These are phyloP conservation scores for Zygosaccharomyces sapae DNA, from an alignment of 1,139 yeast genomes.

Conservation along the genomic window DNA sequence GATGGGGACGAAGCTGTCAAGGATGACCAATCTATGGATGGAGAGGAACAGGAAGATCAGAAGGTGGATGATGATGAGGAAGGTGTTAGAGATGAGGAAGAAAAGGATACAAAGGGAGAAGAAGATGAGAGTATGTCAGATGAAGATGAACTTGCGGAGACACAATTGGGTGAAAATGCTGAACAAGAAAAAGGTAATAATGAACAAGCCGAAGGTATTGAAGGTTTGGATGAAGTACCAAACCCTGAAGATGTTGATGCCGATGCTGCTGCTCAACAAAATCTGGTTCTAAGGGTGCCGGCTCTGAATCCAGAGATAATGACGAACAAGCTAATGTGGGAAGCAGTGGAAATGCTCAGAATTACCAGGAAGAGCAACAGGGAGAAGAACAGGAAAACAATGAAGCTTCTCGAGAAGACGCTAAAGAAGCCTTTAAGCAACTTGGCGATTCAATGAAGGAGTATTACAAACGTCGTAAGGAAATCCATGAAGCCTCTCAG, in stretches of 20 bases:
- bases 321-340: conserved; percentile 71
- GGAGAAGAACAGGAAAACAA: conserved; percentile 37
- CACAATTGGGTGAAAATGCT: conserved; percentile 31
- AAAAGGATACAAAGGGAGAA: conserved; percentile 31
- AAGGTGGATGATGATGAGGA: conserved; percentile 34
- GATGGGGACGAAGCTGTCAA: conserved; percentile 35
- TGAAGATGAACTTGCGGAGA: conserved; percentile 31
- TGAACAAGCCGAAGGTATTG: conserved; percentile 36
- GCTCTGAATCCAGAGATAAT: conserved; percentile 64
- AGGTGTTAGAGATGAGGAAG: conserved; percentile 34
- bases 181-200: conserved; percentile 31
- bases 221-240: conserved; percentile 47
- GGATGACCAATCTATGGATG: no score
- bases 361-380: conserved; percentile 40
- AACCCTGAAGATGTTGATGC: conserved; percentile 52
- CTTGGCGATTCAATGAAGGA: conserved; percentile 89
- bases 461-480: conserved; percentile 86
- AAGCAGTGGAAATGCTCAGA: conserved; percentile 61
- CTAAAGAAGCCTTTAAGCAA: conserved; percentile 78
- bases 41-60: conserved; percentile 21
- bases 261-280: conserved; percentile 69
- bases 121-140: conserved; percentile 35
- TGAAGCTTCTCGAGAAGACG: conserved; percentile 66
- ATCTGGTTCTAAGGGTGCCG: conserved; percentile 68
- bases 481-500: conserved; percentile 61